These are phyloP conservation scores for Gnomoniopsis smithogilvyi DNA, from an alignment of 2,329 filamentous ascomycete genomes.

Conservation along the genomic window DNA sequence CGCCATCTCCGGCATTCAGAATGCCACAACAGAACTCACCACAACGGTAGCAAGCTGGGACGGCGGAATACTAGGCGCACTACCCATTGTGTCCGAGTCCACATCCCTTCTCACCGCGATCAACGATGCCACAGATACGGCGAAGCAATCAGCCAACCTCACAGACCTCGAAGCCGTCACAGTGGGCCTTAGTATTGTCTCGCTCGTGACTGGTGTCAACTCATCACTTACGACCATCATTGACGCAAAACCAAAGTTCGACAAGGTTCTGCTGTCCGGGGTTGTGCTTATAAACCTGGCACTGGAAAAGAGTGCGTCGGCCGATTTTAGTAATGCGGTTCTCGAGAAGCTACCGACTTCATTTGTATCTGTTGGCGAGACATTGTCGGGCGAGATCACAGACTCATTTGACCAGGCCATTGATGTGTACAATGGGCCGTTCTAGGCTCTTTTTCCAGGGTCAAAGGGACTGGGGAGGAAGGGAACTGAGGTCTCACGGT, in stretches of 20 bases:
- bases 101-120: slow-evolving; percentile 36
- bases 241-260: slow-evolving; percentile 40
- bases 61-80: slow-evolving; percentile 33
- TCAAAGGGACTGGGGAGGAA: too few species aligned
- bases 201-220: slow-evolving; percentile 36
- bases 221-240: slow-evolving; percentile 36
- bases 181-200: slow-evolving; percentile 34
- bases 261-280: slow-evolving; percentile 37
- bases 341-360: slow-evolving; percentile 36
- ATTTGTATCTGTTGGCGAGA: slow-evolving; percentile 30
- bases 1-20: slow-evolving; percentile 33
- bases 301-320: slow-evolving; percentile 36
- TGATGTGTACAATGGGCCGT: slow-evolving; percentile 23
- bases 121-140: slow-evolving; percentile 34
- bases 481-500: too few species aligned
- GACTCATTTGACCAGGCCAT: slow-evolving; percentile 37
- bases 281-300: slow-evolving; percentile 40
- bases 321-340: slow-evolving; percentile 34
- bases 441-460: neutral
- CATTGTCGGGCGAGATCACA: slow-evolving; percentile 35
- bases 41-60: slow-evolving; percentile 33
- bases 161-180: slow-evolving; percentile 34
- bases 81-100: slow-evolving; percentile 39
- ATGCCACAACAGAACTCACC: slow-evolving; percentile 32
- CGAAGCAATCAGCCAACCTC: slow-evolving; percentile 35